Base-by-base conservation (phyloP, 2,329 filamentous ascomycete species). In the Dactylonectria estremocensis region DNA sequence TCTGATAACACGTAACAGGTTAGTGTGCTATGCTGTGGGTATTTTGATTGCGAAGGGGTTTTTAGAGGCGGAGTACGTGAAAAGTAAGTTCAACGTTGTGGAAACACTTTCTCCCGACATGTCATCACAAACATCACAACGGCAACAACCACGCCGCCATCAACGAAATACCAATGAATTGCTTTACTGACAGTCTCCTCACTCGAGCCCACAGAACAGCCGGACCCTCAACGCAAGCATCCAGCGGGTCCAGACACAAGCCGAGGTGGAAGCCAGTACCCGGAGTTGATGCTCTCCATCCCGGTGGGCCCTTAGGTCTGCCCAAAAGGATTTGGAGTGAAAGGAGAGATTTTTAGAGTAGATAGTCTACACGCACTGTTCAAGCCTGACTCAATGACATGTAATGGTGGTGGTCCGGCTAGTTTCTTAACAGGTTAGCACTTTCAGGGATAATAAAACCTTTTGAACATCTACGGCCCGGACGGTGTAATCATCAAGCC, bases 361-460 rank as follows among this genome's bases (percentile, higher is more conserved):
- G 40, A 45, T 3, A 45, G 40, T 20, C 40, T 18, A 45, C 40
- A 45, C 40, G 18, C n/a, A 45, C 40, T 45, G 40, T 45, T 9
- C 40, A 45, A 45, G 40, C 16, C 40, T 45, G 40, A 45, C 40
- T 45, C 18, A 14, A 18, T 20, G 40, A 45, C 40, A 18, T 45
- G 40, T 18, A 45, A 45, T 45, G 16, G 40, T 45, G 40, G n/a
- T 45, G 8, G 40, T 45, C 40, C 3, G 40, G 40, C 40, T 45
- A 18, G 40, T 45, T 45, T 45, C 40, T 18, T n/a, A 45, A 45
- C 40, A 45, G 40, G 40, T 45, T 45, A 45, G 40, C 16, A 45
- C 16, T 45, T 45, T 45, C 40, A 45, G 40, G 40, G 40, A 45
- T 45, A 45, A 45, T 45, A 45, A 45, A 45, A 45, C 40, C 40